These are phyloP conservation scores for Nitzschia sp. DNA, from an alignment of 108 stramenopile species.

Conservation along the genomic window DNA sequence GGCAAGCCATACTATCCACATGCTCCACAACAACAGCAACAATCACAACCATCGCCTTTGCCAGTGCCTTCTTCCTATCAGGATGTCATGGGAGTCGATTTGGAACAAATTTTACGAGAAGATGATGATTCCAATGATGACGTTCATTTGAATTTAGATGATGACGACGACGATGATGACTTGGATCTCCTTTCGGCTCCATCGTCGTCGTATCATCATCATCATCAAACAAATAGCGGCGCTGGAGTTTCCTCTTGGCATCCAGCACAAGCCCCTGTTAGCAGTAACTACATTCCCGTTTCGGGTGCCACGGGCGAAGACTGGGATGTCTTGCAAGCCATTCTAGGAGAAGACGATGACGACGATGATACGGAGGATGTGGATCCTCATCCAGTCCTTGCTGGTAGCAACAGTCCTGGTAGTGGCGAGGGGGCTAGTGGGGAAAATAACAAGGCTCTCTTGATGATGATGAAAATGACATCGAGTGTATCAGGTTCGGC, in stretches of 20 bases:
- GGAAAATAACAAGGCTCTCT: neutral
- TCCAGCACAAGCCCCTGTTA: constrained; percentile 2
- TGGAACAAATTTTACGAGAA: constrained; percentile 79
- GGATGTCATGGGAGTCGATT: constrained; percentile 62
- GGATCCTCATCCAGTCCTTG: constrained; percentile 13
- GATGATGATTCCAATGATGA: constrained; percentile 42
- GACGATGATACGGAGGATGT: constrained; percentile 46
- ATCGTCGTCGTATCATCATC: neutral
- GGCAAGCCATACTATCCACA: too few relatives aligned
- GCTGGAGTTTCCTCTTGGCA: neutral
- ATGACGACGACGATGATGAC: constrained; percentile 46
- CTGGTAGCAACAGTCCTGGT: neutral
- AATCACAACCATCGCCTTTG: too few relatives aligned
- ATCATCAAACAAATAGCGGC: neutral
- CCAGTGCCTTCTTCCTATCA: too few relatives aligned
- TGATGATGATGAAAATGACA: neutral
- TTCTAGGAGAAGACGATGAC: constrained; percentile 70
- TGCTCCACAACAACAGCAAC: too few relatives aligned
- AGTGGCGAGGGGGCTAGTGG: neutral
- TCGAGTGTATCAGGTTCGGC: neutral
- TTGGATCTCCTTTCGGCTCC: neutral
- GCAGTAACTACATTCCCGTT: neutral
- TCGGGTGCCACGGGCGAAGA: constrained; percentile 36
- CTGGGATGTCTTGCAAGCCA: constrained; percentile 68
- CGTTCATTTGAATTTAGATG: neutral